These are phyloP conservation scores for Hyaloraphidium curvatum DNA, from an alignment of 192 early-diverging fungal species.

Conservation along the genomic window DNA sequence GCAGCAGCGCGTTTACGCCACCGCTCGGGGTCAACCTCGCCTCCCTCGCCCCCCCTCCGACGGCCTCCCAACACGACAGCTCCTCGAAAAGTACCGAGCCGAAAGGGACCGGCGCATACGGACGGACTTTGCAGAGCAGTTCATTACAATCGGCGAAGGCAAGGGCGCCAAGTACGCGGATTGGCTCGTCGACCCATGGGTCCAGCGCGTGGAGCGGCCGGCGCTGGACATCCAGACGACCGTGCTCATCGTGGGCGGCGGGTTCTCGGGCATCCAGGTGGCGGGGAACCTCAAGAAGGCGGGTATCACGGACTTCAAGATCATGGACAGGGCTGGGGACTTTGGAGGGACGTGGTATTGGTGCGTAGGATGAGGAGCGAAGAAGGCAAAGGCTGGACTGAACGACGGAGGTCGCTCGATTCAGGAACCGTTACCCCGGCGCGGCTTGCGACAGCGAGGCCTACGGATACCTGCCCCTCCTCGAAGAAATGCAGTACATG, in stretches of 20 bases:
- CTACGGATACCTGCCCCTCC: neutral
- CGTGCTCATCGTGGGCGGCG: neutral
- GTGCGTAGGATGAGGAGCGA: too few relatives aligned
- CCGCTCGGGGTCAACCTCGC: too few relatives aligned
- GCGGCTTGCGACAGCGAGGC: neutral
- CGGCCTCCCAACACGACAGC: too few relatives aligned
- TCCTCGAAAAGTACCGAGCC: too few relatives aligned
- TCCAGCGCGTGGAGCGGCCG: neutral
- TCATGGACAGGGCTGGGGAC: neutral
- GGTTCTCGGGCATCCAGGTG: slow-evolving; percentile 1
- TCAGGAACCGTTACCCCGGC: slow-evolving; percentile 1
- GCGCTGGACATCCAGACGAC: neutral
- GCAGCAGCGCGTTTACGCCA: too few relatives aligned
- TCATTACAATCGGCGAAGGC: neutral
- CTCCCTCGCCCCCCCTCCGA: too few relatives aligned
- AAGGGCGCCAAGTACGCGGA: slow-evolving; percentile 4
- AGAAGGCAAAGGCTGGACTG: too few relatives aligned
- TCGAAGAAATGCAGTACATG: neutral
- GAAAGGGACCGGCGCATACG: too few relatives aligned
- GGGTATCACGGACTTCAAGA: neutral
- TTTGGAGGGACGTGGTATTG: slow-evolving; percentile 2
- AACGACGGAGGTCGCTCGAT: too few relatives aligned
- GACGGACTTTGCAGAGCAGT: too few relatives aligned
- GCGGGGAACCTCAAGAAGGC: neutral
- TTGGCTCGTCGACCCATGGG: neutral